Evolutionary conservation across 169 alveolate species (phyloP), one percentile per base, ranked within the genome.

Genomic region (Plasmodium ovale): DNA sequence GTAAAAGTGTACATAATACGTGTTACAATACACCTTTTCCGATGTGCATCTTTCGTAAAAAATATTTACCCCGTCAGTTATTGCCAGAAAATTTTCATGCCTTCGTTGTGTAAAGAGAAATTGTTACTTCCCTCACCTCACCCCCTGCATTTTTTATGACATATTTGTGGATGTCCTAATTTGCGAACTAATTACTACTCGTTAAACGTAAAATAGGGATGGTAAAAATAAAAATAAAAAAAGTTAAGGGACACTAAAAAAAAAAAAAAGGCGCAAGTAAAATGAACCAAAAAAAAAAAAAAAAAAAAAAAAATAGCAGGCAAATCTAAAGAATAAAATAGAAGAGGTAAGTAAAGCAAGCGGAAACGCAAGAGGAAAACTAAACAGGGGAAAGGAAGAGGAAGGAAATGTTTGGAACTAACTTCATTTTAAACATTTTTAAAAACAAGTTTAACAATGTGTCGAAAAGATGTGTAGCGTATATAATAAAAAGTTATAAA

Each of bases 341-440:
- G 9, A 39, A 39, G 5, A 39, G 9, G 9, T 39, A 39, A 39
- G 5, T 39, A 39, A 39, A 39, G 51, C 9, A 39, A 39, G n/a
- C 5, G 9, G 51, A 39, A 39, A 39, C 5, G 9, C 9, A 39
- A 39, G 9, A 6, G 9, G 51, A 39, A 6, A 39, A 9, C 5
- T 39, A 39, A 39, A 39, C 9, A 29, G 12, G 3, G 10, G 12
- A 62, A 62, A 1, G 23, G 23, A 44, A 53, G 35, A 23, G 53
- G n/a, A 54, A 16, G 37, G 68, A 69, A 67, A 85, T 85, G 91
- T 56, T 85, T 6, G 91, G 91, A 35, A 85, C 91, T 4, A 69
- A 69, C 1, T 69, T 85, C 47, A 69, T 85, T 47, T 85, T 67
- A 16, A 85, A 69, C 16, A 27, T 85, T 85, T 68, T 67, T 70